Percentiles rank a stretch among this genome's conserved stretches.
phyloP scores from a whole-genome alignment of 108 stramenopile genomes.

The Nitzschia sp. region DNA sequence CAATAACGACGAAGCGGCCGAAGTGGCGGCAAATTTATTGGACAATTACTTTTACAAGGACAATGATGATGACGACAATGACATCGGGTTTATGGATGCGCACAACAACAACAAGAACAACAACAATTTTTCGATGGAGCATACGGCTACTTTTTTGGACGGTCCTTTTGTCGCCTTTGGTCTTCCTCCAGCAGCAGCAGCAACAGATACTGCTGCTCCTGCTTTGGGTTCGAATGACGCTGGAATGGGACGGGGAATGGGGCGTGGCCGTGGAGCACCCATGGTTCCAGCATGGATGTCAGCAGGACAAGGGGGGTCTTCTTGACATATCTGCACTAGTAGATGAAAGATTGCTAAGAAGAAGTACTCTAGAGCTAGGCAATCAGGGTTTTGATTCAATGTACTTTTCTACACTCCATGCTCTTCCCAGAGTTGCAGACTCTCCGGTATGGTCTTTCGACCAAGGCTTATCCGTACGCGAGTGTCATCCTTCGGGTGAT shows the following conservation, averaged over 20 bases:
- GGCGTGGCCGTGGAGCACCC: constrained; percentile 35
- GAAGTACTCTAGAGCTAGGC: too few species aligned
- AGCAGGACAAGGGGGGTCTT: not conserved
- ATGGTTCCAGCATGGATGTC: constrained; percentile 37
- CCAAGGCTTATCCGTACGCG: not conserved
- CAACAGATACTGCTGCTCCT: not conserved
- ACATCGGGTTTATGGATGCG: not conserved
- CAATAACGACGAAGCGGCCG: constrained; percentile 5
- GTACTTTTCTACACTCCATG: not conserved
- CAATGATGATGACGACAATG: constrained; percentile 4
- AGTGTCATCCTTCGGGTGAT: not conserved
- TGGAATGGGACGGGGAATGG: constrained; percentile 14
- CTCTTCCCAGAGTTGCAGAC: not conserved
- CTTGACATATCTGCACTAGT: too few species aligned
- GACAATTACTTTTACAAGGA: constrained; percentile 27
- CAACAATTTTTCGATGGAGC: not conserved
- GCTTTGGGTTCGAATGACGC: not conserved
- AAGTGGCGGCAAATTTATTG: constrained; percentile 27
- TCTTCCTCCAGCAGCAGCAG: not conserved
- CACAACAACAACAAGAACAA: constrained; percentile 1
- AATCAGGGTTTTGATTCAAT: too few species aligned
- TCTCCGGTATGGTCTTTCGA: not conserved
- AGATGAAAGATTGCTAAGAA: too few species aligned
- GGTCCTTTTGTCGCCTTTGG: constrained; percentile 4
- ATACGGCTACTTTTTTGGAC: not conserved